Conservation (phyloP, 2,329 filamentous ascomycete genomes). For the Phaeosphaeria sp. region DNA sequence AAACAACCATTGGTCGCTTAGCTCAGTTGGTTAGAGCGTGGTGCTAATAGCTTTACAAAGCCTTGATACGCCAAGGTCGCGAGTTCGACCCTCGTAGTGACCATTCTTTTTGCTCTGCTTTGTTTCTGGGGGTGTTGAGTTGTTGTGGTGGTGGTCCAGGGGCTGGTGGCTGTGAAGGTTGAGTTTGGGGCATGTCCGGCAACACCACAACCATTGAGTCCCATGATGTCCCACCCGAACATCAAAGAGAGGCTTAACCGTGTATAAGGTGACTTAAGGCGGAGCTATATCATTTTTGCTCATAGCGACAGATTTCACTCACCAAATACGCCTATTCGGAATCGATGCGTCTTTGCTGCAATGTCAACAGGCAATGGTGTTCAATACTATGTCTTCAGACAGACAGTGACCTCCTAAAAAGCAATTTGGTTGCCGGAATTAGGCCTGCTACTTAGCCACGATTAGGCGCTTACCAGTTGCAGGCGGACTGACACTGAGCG, state of each 20-base stretch:
- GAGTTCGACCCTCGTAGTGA: slow-evolving; percentile 25
- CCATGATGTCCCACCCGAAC: not conserved
- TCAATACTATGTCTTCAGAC: too few species aligned
- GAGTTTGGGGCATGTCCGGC: not conserved
- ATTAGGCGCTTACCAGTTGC: too few species aligned
- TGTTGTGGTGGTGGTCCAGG: not conserved
- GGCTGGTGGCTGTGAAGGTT: not conserved
- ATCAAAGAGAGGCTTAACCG: not conserved
- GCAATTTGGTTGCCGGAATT: too few species aligned
- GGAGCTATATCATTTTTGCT: too few species aligned
- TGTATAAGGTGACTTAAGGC: too few species aligned
- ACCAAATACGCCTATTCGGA: too few species aligned
- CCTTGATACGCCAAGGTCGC: slow-evolving; percentile 10
- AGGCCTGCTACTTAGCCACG: too few species aligned
- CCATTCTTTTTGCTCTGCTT: slow-evolving; percentile 10
- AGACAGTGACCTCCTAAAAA: too few species aligned
- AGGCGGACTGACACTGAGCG: too few species aligned
- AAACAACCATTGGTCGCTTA: slow-evolving; percentile 7
- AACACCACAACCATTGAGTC: not conserved
- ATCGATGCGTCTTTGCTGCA: too few species aligned
- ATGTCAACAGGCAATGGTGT: too few species aligned
- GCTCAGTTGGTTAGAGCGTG: slow-evolving; percentile 13
- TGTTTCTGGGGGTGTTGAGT: not conserved
- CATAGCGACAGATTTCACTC: too few species aligned
- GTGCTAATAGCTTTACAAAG: slow-evolving; percentile 5